These are phyloP conservation scores for Talaromyces sp. DNA, from an alignment of 2,329 filamentous ascomycete genomes.

Conservation along the genomic window DNA sequence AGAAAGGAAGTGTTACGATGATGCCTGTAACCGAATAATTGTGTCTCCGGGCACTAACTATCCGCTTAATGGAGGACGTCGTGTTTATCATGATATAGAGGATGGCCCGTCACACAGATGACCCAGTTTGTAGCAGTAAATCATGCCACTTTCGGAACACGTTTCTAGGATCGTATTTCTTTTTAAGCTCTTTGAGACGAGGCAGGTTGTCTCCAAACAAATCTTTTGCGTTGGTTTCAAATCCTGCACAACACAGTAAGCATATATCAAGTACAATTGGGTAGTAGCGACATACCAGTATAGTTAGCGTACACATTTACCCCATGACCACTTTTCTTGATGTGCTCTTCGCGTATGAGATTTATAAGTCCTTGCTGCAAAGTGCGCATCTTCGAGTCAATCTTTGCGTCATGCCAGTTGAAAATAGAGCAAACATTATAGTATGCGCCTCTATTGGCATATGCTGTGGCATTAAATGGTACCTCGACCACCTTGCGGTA, in stretches of 20 bases:
- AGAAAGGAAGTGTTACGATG: no score
- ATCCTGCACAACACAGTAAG: constrained; percentile 55
- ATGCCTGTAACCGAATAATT: neutral
- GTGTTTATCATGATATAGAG: neutral
- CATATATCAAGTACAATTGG: constrained; percentile 38
- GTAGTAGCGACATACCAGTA: constrained; percentile 22
- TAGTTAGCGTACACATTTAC: constrained; percentile 51
- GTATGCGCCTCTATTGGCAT: constrained; percentile 17
- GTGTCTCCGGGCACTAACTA: no score
- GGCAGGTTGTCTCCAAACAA: constrained; percentile 48
- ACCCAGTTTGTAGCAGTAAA: constrained; percentile 15
- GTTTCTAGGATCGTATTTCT: constrained; percentile 48
- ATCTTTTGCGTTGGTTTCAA: constrained; percentile 50
- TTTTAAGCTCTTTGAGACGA: constrained; percentile 47
- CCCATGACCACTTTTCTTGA: constrained; percentile 51
- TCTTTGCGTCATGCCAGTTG: neutral
- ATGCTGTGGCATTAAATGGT: constrained; percentile 36
- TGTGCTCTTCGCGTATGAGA: constrained; percentile 39
- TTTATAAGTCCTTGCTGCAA: neutral
- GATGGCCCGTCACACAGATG: neutral
- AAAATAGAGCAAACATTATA: constrained; percentile 1
- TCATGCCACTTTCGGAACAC: constrained; percentile 57
- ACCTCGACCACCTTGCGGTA: constrained; percentile 38
- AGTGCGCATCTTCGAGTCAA: constrained; percentile 44
- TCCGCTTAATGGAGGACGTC: no score